phyloP scores from a whole-genome alignment of 2,329 filamentous ascomycete species.

The Bipolaris oryzae region DNA sequence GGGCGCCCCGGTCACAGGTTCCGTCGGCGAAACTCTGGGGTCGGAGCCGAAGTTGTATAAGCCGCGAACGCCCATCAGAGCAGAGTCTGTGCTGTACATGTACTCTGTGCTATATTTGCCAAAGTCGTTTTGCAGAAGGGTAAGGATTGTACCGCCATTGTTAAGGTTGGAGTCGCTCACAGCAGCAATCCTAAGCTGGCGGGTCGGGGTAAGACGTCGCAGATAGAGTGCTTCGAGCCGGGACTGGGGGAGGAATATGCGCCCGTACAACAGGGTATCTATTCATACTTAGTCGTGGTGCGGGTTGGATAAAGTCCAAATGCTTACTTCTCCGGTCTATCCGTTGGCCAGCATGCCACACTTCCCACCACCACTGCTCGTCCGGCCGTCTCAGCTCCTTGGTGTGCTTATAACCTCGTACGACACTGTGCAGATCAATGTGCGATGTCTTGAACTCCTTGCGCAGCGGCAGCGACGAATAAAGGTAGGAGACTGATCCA shows the following conservation, averaged over 20 bases:
- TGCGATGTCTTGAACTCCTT: constrained; percentile 72
- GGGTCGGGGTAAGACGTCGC: constrained; percentile 74
- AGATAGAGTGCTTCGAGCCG: constrained; percentile 86
- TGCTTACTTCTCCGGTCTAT: constrained; percentile 56
- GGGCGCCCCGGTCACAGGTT: constrained; percentile 31
- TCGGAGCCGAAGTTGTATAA: constrained; percentile 94
- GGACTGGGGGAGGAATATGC: constrained; percentile 81
- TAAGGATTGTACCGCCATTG: constrained; percentile 77
- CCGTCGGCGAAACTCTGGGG: constrained; percentile 49
- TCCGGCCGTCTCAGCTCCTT: constrained; percentile 65
- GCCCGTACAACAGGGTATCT: constrained; percentile 73
- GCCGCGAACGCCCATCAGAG: constrained; percentile 82
- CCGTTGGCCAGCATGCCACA: constrained; percentile 59
- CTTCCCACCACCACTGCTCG: constrained; percentile 59
- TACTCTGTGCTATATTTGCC: constrained; percentile 90
- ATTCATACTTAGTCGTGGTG: constrained; percentile 28
- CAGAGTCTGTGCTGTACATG: constrained; percentile 89
- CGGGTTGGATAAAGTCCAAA: constrained; percentile 7
- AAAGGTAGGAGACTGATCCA: constrained; percentile 96
- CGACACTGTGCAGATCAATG: constrained; percentile 76
- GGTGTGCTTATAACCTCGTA: constrained; percentile 82
- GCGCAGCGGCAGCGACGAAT: constrained; percentile 80
- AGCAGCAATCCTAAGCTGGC: constrained; percentile 79
- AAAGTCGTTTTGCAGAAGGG: constrained; percentile 78
- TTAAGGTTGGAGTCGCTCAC: constrained; percentile 74